Evolutionary conservation across 2,329 filamentous ascomycete species (phyloP).

Genomic region (Ascochyta fabae): DNA sequence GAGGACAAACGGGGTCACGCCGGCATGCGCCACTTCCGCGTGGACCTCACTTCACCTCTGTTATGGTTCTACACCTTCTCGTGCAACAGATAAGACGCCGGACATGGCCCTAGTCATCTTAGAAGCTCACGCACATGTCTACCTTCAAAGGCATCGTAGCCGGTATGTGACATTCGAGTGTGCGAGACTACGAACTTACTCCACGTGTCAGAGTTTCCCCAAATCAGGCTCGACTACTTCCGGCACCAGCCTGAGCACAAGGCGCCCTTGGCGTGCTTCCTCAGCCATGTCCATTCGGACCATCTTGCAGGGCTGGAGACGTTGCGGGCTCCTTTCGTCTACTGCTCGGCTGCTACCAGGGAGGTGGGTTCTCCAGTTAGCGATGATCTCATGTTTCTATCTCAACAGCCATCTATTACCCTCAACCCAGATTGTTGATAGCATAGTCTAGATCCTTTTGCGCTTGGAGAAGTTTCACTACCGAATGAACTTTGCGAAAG

Average conservation of each 20-base stretch:
- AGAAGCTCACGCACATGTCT: constrained; percentile 30
- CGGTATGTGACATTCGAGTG: constrained; percentile 15
- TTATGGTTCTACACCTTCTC: not conserved
- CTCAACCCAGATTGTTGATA: not conserved
- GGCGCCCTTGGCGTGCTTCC: constrained; percentile 80
- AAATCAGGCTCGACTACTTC: constrained; percentile 86
- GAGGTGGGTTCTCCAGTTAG: constrained; percentile 57
- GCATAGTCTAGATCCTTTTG: constrained; percentile 65
- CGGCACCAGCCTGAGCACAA: constrained; percentile 60
- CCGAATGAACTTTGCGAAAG: constrained; percentile 80
- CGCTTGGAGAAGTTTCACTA: constrained; percentile 79
- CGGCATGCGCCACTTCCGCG: constrained; percentile 10
- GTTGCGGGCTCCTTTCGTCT: constrained; percentile 81
- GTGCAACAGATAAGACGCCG: not conserved
- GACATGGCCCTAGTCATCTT: constrained; percentile 1
- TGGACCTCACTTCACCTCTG: not conserved
- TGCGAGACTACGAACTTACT: constrained; percentile 5
- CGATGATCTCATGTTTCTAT: not conserved
- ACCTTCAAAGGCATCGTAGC: constrained; percentile 46
- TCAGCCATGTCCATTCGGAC: constrained; percentile 92
- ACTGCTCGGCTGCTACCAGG: constrained; percentile 84
- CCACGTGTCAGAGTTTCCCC: constrained; percentile 69
- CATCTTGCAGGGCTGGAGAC: constrained; percentile 82
- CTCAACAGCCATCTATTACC: not conserved
- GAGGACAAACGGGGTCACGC: constrained; percentile 4